Conservation (phyloP, 2,329 filamentous ascomycete genomes). For the Apiospora rasikravindrae region DNA sequence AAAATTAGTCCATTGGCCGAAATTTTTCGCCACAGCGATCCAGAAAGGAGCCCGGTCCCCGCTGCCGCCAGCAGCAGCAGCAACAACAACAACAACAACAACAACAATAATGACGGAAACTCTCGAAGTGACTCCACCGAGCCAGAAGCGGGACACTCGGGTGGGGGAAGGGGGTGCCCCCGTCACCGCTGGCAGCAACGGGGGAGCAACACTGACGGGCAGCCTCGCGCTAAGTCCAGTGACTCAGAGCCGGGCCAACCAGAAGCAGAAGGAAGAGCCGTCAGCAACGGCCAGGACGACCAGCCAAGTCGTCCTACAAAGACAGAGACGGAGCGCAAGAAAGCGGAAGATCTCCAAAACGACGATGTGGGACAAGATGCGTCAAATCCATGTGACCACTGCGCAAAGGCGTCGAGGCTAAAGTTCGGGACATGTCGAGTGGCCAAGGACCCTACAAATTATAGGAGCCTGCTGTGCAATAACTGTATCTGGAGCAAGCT, state of each 20-base stretch:
- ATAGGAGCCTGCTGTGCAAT: not conserved
- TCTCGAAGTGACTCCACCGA: too few species aligned
- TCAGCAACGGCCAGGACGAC: not conserved
- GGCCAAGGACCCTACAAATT: not conserved
- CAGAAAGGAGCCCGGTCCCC: too few species aligned
- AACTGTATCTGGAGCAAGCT: not conserved
- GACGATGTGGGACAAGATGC: not conserved
- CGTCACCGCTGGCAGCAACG: too few species aligned
- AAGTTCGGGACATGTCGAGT: not conserved
- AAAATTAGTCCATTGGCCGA: too few species aligned
- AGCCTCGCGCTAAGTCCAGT: too few species aligned
- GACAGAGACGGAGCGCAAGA: not conserved
- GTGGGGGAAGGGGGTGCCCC: too few species aligned
- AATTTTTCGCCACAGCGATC: too few species aligned
- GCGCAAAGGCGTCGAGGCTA: not conserved
- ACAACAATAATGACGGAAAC: not conserved
- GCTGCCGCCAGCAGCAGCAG: too few species aligned
- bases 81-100: too few species aligned
- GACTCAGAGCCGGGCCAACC: not conserved
- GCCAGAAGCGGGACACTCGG: too few species aligned
- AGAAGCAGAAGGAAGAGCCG: not conserved
- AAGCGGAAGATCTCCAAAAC: not conserved
- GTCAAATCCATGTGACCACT: not conserved
- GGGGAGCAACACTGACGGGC: not conserved
- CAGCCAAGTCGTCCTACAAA: not conserved